Evolutionary conservation across 2,329 filamentous ascomycete genomes (phyloP).

Genomic region (Tolypocladium inflatum): DNA sequence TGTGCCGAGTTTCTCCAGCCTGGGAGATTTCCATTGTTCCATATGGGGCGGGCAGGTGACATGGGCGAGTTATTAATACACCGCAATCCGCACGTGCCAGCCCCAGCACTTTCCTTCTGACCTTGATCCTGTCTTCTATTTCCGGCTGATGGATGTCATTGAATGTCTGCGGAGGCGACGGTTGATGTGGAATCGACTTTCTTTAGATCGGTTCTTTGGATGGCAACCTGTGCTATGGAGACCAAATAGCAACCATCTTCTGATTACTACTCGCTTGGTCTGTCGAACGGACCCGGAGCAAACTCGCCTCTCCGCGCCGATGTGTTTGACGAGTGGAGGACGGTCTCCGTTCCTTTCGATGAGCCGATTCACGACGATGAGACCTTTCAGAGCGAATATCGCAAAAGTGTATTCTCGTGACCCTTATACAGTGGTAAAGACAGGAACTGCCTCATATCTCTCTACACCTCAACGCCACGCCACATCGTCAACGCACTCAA

Average conservation of each 20-base stretch:
- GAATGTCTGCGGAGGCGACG: neutral
- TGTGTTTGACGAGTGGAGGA: neutral
- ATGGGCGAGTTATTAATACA: neutral
- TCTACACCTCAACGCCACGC: neutral
- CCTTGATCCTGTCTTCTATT: neutral
- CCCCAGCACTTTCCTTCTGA: neutral
- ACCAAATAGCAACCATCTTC: neutral
- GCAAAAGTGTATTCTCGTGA: neutral
- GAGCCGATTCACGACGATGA: neutral
- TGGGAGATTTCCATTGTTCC: neutral
- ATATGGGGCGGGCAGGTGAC: neutral
- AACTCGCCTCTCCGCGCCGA: neutral
- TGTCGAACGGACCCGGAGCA: neutral
- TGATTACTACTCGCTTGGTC: neutral
- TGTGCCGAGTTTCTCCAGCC: constrained; percentile 5
- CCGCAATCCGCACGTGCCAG: neutral
- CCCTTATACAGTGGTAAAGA: neutral
- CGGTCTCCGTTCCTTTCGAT: neutral
- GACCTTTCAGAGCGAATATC: too few relatives aligned
- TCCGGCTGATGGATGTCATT: neutral
- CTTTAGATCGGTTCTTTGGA: neutral
- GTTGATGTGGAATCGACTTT: neutral
- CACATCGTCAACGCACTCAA: neutral
- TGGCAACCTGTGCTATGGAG: neutral
- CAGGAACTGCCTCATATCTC: neutral